Evolutionary conservation across 2,329 filamentous ascomycete species (phyloP).

Genomic region (Blastomyces emzantsi): DNA sequence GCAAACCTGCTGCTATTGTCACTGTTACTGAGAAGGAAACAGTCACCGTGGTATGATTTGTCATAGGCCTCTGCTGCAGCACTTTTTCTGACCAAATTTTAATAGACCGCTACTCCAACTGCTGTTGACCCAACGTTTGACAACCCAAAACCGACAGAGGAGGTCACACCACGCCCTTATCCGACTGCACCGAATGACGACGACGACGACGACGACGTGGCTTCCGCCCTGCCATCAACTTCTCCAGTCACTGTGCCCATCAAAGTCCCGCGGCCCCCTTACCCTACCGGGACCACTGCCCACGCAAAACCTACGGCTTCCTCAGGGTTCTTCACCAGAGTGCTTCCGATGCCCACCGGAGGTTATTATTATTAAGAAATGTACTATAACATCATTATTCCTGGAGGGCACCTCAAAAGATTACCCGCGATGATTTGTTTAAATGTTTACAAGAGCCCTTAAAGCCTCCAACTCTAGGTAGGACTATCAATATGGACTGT

Average conservation of each 20-base stretch:
- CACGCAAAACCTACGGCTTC: background rate
- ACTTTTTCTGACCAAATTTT: conserved; percentile 2
- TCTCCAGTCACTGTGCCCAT: background rate
- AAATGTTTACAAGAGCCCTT: background rate
- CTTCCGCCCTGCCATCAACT: background rate
- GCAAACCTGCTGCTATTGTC: conserved; percentile 18
- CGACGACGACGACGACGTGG: background rate
- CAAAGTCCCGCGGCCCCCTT: background rate
- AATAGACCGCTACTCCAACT: conserved; percentile 4
- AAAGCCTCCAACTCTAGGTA: background rate
- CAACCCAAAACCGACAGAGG: background rate
- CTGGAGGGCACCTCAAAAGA: background rate
- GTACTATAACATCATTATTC: background rate
- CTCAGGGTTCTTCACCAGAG: conserved; percentile 1
- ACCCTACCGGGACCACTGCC: background rate
- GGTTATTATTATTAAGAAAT: background rate
- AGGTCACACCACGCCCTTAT: background rate
- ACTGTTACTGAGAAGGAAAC: conserved; percentile 30
- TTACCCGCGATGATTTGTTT: background rate
- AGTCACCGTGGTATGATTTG: conserved; percentile 23
- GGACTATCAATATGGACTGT: background rate
- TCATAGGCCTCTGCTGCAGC: background rate
- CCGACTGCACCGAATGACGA: background rate
- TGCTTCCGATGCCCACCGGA: background rate
- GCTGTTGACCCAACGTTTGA: background rate